phyloP scores from a whole-genome alignment of 768 basidiomycete species.

The Suillus fuscotomentosus region DNA sequence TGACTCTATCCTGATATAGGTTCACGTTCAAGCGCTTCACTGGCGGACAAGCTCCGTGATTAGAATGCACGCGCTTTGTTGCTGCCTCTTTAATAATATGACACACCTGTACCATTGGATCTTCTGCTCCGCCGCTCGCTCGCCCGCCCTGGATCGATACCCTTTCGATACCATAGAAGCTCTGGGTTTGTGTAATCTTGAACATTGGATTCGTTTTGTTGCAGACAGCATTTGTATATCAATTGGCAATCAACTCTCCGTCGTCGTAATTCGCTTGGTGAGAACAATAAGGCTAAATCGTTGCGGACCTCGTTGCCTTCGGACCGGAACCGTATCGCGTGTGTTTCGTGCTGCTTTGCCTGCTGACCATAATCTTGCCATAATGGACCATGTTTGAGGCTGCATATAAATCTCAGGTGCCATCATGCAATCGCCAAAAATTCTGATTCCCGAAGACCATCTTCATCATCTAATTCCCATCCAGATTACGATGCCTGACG shows the following conservation, averaged over 20 bases:
- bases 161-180: conserved; percentile 27
- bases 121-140: background rate
- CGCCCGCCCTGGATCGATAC: conserved; percentile 19
- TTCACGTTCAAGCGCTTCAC: conserved; percentile 84
- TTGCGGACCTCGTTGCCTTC: background rate
- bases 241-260: conserved; percentile 1
- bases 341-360: background rate
- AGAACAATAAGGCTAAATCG: background rate
- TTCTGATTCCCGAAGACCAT: background rate
- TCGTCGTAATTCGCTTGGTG: background rate
- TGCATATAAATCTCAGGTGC: background rate
- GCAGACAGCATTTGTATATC: conserved; percentile 19
- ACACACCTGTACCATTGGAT: conserved; percentile 1
- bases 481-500: conserved; percentile 18
- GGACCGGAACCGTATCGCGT: background rate
- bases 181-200: conserved; percentile 23
- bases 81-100: conserved; percentile 6
- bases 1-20: conserved; percentile 35
- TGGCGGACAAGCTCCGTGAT: conserved; percentile 1
- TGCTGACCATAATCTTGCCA: background rate
- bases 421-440: background rate
- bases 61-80: background rate
- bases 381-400: background rate
- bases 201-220: conserved; percentile 13
- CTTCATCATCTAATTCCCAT: background rate